Evolutionary conservation across 805 yeast genomes (phyloP).

Genomic region (Yamadazyma laniorum): DNA sequence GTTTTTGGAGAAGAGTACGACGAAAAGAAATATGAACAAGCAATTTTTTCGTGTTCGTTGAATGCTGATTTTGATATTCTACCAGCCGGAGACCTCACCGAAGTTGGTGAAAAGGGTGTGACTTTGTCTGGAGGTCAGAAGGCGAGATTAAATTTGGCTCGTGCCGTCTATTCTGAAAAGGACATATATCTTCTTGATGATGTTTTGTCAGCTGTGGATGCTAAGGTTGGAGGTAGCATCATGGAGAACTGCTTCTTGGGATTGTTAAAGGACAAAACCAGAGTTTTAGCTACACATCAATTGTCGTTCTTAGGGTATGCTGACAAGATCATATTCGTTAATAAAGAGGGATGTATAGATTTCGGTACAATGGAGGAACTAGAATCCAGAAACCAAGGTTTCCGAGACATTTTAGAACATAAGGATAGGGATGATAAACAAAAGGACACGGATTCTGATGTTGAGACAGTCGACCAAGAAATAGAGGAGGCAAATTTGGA

Average conservation of each 20-base stretch:
- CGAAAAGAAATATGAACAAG: slow-evolving; percentile 20
- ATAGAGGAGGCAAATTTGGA: not conserved
- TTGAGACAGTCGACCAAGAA: not conserved
- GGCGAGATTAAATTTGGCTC: slow-evolving; percentile 32
- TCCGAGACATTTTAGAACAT: slow-evolving; percentile 24
- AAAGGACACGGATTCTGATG: not conserved
- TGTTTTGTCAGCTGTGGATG: slow-evolving; percentile 37
- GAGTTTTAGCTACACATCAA: slow-evolving; percentile 37
- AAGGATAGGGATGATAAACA: slow-evolving; percentile 7
- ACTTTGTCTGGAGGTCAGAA: slow-evolving; percentile 39
- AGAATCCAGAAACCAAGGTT: slow-evolving; percentile 20
- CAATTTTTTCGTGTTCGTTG: slow-evolving; percentile 27
- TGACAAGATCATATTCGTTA: slow-evolving; percentile 21
- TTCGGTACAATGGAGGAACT: slow-evolving; percentile 28
- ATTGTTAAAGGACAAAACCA: slow-evolving; percentile 27
- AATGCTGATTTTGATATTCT: slow-evolving; percentile 26
- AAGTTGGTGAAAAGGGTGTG: slow-evolving; percentile 37
- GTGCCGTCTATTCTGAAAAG: slow-evolving; percentile 31
- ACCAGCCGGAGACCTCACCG: slow-evolving; percentile 34
- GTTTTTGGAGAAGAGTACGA: slow-evolving; percentile 25
- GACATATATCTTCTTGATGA: slow-evolving; percentile 33
- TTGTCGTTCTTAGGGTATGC: slow-evolving; percentile 31
- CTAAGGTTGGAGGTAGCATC: slow-evolving; percentile 36
- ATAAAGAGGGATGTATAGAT: slow-evolving; percentile 29
- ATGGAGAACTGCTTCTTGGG: slow-evolving; percentile 28